Evolutionary conservation across 495 filamentous ascomycete genomes (phyloP), one percentile per base, ranked within the genome.

Genomic region (Diplogelasinospora grovesii): DNA sequence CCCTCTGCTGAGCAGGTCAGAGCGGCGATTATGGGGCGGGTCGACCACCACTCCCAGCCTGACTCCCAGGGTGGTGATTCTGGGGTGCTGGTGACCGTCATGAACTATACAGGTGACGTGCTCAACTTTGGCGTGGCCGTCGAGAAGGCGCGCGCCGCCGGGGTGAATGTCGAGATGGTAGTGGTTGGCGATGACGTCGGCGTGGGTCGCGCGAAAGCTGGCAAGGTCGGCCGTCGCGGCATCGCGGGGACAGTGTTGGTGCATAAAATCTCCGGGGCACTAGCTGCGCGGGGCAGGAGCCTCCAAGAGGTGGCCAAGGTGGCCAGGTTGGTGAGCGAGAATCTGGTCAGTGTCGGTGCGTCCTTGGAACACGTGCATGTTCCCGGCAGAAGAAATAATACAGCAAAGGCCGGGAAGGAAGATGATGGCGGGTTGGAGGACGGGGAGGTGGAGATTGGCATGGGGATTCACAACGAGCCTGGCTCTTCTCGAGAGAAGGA

Each of bases 381-480:
- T 0, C 92, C 92, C 0, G 92, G 92, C 9, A 73, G 87, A 52
- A n/a, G n/a, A n/a, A n/a, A n/a, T n/a, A n/a, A n/a, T n/a, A n/a
- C n/a, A n/a, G n/a, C n/a, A n/a, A n/a, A n/a, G n/a, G 73, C 60
- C 2, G 48, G 39, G 61, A 8, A 53, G 64, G 14, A 11, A 2
- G 52, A 54, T 15, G 65, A 65, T 9, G 83, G 79, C 29, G 63
- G 64, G 4, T 63, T 94, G 42, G 68, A 65, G 22, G 56, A 69
- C 0, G 81, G 78, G 28, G 83, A 97, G 66, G 80, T 94, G 15
- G 92, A 98, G 68, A 73, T 98, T 50, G 92, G 92, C 13, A 98
- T 97, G 92, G 92, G 92, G 8, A 96, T 97, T 59, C 92, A 98
- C 61, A 98, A 98, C 56, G 92, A 98, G 63, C 77, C 85, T 1